These are phyloP conservation scores for Ustilago nuda DNA, from an alignment of 1,284 basidiomycete species.

Conservation along the genomic window DNA sequence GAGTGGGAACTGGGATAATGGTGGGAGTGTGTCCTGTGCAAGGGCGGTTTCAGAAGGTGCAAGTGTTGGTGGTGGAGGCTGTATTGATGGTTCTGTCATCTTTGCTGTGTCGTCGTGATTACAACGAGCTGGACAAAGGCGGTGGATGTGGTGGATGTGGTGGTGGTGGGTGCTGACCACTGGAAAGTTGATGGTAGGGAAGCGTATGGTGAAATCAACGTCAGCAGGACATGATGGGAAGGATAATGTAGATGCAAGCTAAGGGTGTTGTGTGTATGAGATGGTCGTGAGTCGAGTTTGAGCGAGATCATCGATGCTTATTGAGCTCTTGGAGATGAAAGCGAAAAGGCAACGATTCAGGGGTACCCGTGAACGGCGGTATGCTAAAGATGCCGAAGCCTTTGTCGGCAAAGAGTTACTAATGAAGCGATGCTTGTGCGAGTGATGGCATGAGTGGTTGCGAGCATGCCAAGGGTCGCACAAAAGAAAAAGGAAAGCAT, in stretches of 20 bases:
- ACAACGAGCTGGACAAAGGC: neutral
- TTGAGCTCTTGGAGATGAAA: too few relatives aligned
- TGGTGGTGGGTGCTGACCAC: neutral
- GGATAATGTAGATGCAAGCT: neutral
- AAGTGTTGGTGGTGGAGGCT: slow-evolving; percentile 12
- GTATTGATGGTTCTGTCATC: slow-evolving; percentile 22
- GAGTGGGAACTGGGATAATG: slow-evolving; percentile 9
- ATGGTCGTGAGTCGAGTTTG: neutral
- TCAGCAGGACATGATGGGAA: slow-evolving; percentile 13
- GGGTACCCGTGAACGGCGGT: too few relatives aligned
- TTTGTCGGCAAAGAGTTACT: too few relatives aligned
- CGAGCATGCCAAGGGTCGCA: neutral
- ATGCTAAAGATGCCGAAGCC: too few relatives aligned
- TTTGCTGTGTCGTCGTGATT: slow-evolving; percentile 8
- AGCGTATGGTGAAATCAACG: neutral
- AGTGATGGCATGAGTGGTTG: too few relatives aligned
- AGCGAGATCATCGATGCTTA: too few relatives aligned
- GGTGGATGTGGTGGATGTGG: neutral
- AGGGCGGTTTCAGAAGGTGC: slow-evolving; percentile 3
- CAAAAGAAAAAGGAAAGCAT: neutral
- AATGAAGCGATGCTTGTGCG: too few relatives aligned
- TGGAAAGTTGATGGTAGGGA: neutral
- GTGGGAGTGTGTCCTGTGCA: slow-evolving; percentile 10
- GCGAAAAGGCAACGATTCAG: too few relatives aligned
- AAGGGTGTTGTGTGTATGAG: slow-evolving; percentile 10